Base-by-base conservation (phyloP, 345 rosid genomes). In the Hevea brasiliensis region DNA sequence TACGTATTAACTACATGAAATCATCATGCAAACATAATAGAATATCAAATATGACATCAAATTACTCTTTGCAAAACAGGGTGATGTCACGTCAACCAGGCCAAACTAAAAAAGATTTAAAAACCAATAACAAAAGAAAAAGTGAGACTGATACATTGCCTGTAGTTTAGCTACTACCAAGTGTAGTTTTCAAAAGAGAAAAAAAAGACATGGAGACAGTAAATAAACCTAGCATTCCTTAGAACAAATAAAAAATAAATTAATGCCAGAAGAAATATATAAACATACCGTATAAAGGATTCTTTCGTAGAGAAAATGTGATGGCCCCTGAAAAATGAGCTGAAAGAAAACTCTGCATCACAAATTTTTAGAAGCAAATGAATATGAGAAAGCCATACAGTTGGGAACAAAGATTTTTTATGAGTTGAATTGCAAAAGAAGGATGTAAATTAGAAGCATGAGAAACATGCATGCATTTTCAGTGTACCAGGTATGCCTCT, bases 401-500 rank as follows among this genome's bases (percentile, higher is more conserved):
- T 40, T 45, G 44, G 53, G 53, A 48, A 14, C 63, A 17, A 32
- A 20, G 1, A 14, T 24, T 75, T 47, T 76, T 4, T n/a, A 15
- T 1, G 47, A 65, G 44, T 42, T 45, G 27, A 61, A 11, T 11
- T 29, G n/a, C 48, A 23, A 37, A 1, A 32, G 2, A 67, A 23
- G 2, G 50, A 73, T 35, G 59, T 51, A 44, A 17, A 13, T 23
- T 24, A 54, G 23, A 23, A 65, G 42, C 14, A 32, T 44, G 45
- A 74, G 66, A 68, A 61, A 69, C 35, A 26, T 54, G 27, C 5
- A 27, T 60, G 50, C 32, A 32, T 35, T 77, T 32, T 44, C 65
- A 12, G 21, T 62, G 74, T 80, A 87, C 94, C 88, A 55, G 79
- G 80, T 74, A 72, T 21, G 44, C 55, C 71, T 56, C 68, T 71